A percentile compares a stretch with the other conserved stretches of the same genome.
Conservation (phyloP, 2,329 filamentous ascomycete species). For the Aspergillus aculeatus region DNA sequence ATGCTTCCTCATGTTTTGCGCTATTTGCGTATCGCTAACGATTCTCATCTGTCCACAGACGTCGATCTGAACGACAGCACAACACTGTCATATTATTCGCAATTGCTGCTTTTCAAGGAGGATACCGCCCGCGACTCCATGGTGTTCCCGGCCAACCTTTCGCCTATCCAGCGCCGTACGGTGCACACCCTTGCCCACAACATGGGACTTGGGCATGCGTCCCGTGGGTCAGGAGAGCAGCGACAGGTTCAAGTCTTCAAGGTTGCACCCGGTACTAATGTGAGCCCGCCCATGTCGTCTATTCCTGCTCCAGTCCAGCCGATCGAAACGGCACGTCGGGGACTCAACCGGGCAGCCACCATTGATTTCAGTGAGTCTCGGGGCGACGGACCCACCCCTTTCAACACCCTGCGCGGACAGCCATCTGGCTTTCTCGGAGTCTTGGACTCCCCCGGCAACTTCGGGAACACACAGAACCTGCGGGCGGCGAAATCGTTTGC, state of each 20-base stretch:
- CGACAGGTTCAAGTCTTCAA: conserved; percentile 86
- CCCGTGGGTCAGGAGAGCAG: conserved; percentile 81
- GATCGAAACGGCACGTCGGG: conserved; percentile 75
- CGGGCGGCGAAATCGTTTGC: conserved; percentile 95
- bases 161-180: conserved; percentile 79
- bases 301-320: conserved; percentile 65
- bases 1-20: conserved; percentile 3
- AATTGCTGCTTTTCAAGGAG: conserved; percentile 84
- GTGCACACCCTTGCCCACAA: conserved; percentile 95
- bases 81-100: conserved; percentile 84
- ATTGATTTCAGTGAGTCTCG: conserved; percentile 89
- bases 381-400: conserved; percentile 69
- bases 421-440: conserved; percentile 81
- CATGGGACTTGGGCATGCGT: conserved; percentile 87
- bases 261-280: conserved; percentile 51
- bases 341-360: conserved; percentile 89
- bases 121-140: conserved; percentile 74
- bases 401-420: conserved; percentile 70
- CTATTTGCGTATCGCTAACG: conserved; percentile 10
- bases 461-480: conserved; percentile 73
- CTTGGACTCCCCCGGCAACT: conserved; percentile 70
- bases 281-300: conserved; percentile 62
- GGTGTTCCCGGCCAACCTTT: conserved; percentile 77
- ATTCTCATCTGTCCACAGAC: conserved; percentile 49
- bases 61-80: conserved; percentile 89